Base-by-base conservation (phyloP, 2,329 filamentous ascomycete species). In the Mollisia scopiformis region DNA sequence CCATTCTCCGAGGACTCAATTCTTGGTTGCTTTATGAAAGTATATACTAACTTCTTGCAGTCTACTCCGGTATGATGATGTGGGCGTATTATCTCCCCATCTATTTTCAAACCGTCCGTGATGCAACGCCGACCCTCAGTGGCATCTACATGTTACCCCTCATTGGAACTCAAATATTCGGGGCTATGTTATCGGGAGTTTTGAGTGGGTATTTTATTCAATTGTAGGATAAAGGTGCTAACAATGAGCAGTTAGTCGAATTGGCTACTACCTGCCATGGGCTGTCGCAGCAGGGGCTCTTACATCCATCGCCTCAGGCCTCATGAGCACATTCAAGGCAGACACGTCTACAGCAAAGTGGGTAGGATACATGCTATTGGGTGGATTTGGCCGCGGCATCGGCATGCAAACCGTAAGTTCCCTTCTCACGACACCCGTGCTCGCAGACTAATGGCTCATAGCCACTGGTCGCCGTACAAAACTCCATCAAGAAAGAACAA, bases 11-110 rank as follows among this genome's bases (percentile, higher is more conserved):
- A n/a, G n/a, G n/a, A n/a, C n/a, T n/a, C n/a, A n/a, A n/a, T n/a
- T n/a, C n/a, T n/a, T n/a, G n/a, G n/a, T n/a, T n/a, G n/a, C n/a
- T n/a, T n/a, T n/a, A n/a, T n/a, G n/a, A n/a, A n/a, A n/a, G n/a
- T n/a, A n/a, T n/a, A n/a, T n/a, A n/a, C n/a, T n/a, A n/a, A n/a
- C n/a, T n/a, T n/a, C n/a, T n/a, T n/a, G n/a, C n/a, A n/a, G n/a
- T n/a, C n/a, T n/a, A n/a, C n/a, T n/a, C n/a, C n/a, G n/a, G n/a
- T n/a, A n/a, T n/a, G n/a, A n/a, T n/a, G n/a, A n/a, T n/a, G n/a
- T n/a, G n/a, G n/a, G 23, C 86, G 53, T 80, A 77, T 68, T 81
- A 80, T 57, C 69, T 82, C 7, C 78, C 81, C 1, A 74, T 82
- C 58, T 82, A 80, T 72, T 82, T 84, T 69, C 79, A 83, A 71